Evolutionary conservation across 164 flowering plant species (phyloP).

Genomic region (Vitis rupestris): DNA sequence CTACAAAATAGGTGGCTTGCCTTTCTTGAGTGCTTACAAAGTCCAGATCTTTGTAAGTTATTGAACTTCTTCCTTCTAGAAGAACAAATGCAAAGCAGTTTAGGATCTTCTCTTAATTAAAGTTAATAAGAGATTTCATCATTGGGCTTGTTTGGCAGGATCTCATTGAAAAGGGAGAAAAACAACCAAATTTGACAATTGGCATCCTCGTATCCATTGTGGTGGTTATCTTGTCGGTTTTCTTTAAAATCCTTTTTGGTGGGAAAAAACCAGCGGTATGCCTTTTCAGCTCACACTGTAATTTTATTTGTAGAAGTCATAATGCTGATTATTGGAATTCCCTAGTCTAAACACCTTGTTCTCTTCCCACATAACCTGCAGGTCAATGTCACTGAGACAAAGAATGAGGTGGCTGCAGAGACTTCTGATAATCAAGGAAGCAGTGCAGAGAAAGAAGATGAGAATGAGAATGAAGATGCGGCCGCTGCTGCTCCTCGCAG

Average conservation of each 20-base stretch:
- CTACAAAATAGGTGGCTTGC: constrained; percentile 60
- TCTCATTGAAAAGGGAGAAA: constrained; percentile 22
- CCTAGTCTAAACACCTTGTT: not conserved
- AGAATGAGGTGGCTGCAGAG: constrained; percentile 14
- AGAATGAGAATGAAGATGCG: constrained; percentile 21
- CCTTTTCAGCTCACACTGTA: not conserved
- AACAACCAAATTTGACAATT: constrained; percentile 21
- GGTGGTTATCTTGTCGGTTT: constrained; percentile 12
- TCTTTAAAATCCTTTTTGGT: constrained; percentile 19
- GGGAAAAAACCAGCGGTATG: constrained; percentile 9
- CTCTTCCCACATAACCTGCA: not conserved
- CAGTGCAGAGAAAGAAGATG: constrained; percentile 23
- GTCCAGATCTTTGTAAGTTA: constrained; percentile 47
- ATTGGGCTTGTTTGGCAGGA: constrained; percentile 12
- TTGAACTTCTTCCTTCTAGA: too few relatives aligned
- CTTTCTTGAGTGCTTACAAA: constrained; percentile 57
- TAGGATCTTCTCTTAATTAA: too few relatives aligned
- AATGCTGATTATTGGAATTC: too few relatives aligned
- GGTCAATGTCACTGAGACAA: constrained; percentile 6
- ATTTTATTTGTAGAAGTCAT: too few relatives aligned
- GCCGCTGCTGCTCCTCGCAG: constrained; percentile 17
- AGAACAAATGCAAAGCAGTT: too few relatives aligned
- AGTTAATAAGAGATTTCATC: too few relatives aligned
- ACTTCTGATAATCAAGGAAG: constrained; percentile 18
- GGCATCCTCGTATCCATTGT: constrained; percentile 15